Base-by-base conservation (phyloP, 2,329 filamentous ascomycete genomes). In the Sarocladiaceae sp. region DNA sequence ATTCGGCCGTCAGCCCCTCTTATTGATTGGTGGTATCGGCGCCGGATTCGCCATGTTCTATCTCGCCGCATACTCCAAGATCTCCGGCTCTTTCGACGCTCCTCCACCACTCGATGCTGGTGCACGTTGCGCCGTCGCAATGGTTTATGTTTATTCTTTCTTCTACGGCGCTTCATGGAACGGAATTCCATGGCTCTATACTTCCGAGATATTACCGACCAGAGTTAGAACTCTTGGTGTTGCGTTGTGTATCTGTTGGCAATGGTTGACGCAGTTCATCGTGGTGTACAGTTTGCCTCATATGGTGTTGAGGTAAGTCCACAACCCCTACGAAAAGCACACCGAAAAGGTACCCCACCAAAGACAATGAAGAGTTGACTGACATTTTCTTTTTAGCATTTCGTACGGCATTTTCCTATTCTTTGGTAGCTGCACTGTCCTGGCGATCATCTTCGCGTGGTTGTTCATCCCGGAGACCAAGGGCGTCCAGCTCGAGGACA, bases 41-140 rank as follows among this genome's bases (percentile, higher is more conserved):
- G 55, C 54, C 35, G 58, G 54, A 3, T 40, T 58, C 13, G 53
- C 55, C 49, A 62, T 64, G 60, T 84, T 62, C n/a, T 64, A 64
- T 51, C 55, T 66, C 3, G 64, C 56, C 1, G 61, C 51, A 2
- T 64, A 58, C 53, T 52, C 60, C 20, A 52, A 57, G 33, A 47
- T 63, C 15, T 53, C 52, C 12, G 53, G 50, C 6, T 59, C 57
- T 2, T 59, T 58, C 11, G 42, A 56, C 18, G 49, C 55, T 1
- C 40, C 40, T 20, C 54, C 53, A 4, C 57, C 46, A 0, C 37
- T 35, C 8, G 54, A 54, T 50, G 46, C 39, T n/a, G 59, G 58
- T 2, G 55, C 55, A 6, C 54, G 55, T 8, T 61, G 58, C 7
- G 62, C 61, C 3, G 55, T 65, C 5, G 61, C 59, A 33, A 63